Base-by-base conservation (phyloP, 2,329 filamentous ascomycete genomes). In the Colletotrichum chlorophyti region DNA sequence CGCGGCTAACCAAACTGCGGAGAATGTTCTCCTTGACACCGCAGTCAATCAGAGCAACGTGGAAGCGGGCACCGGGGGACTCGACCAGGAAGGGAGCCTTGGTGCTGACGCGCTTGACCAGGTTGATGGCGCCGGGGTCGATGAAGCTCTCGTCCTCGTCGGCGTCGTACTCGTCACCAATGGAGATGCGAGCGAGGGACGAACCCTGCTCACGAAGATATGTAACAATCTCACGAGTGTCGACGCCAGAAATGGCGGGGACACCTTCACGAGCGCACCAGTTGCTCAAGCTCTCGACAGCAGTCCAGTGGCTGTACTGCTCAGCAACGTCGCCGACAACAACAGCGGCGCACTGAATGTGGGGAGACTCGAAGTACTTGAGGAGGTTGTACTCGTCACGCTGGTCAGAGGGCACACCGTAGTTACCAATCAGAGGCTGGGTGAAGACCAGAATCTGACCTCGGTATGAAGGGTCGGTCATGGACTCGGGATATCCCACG, bases 1-100 rank as follows among this genome's bases (percentile, higher is more conserved):
- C 95, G 64, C 95, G 93, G 76, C 85, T 89, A 70, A 98, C 93
- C 60, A 99, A 83, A 74, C 91, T 96, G 70, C 95, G 92, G 60
- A 99, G 88, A 69, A 99, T 99, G 82, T 99, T 99, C 85, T 99
- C 95, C 86, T 99, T 99, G 66, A 98, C 95, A 81, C 95, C 95
- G 71, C 95, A 99, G 79, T 99, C 95, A 72, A 99, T 90, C 66
- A 99, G 84, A 58, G 94, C 95, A 66, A 99, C 87, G 79, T 99
- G 95, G 74, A 91, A 89, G 69, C 90, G 87, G 63, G 94, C 92
- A 65, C 89, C 85, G 27, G 88, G 85, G 48, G 93, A 93, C 74
- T 91, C 90, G 65, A 98, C 90, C 69, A 98, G 92, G 82, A 98
- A 99, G 37, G 95, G 95, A 64, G 93, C 91, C 82, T 99, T 99